These are phyloP conservation scores for Pinus taeda DNA, from an alignment of 75 land plant genomes.

Conservation along the genomic window DNA sequence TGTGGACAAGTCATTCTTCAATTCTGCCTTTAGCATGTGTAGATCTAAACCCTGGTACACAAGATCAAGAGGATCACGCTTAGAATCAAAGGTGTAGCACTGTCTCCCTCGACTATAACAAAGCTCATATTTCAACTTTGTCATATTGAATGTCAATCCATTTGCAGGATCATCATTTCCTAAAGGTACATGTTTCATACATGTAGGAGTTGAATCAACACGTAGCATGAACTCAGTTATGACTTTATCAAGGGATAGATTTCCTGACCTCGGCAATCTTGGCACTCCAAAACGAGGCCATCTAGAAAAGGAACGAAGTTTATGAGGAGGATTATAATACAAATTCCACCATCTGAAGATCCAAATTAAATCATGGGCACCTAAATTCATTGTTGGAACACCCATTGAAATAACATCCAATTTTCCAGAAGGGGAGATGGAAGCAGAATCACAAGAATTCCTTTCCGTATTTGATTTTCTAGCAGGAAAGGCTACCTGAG, in stretches of 20 bases:
- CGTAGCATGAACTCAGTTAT: constrained; percentile 95
- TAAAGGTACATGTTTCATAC: constrained; percentile 73
- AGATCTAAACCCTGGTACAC: constrained; percentile 96
- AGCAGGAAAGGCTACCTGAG: background rate
- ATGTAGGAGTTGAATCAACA: constrained; percentile 76
- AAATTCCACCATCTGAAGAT: constrained; percentile 86
- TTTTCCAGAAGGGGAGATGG: constrained; percentile 19
- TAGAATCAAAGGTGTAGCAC: constrained; percentile 75
- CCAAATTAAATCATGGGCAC: constrained; percentile 93
- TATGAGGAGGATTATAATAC: constrained; percentile 85
- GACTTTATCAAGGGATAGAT: constrained; percentile 91
- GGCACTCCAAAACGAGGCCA: constrained; percentile 90
- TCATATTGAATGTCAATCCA: constrained; percentile 84
- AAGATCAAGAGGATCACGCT: constrained; percentile 86
- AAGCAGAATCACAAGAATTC: constrained; percentile 19
- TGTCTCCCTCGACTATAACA: constrained; percentile 84
- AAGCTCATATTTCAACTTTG: constrained; percentile 85
- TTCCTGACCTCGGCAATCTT: constrained; percentile 81
- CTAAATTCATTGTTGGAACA: constrained; percentile 60
- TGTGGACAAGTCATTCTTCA: constrained; percentile 35
- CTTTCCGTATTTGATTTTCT: background rate
- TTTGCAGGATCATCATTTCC: constrained; percentile 92
- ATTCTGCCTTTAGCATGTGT: constrained; percentile 66
- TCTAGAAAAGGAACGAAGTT: constrained; percentile 84
- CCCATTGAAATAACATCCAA: constrained; percentile 15